Evolutionary conservation across 2,329 filamentous ascomycete species (phyloP).

Genomic region (Colletotrichum orbiculare): DNA sequence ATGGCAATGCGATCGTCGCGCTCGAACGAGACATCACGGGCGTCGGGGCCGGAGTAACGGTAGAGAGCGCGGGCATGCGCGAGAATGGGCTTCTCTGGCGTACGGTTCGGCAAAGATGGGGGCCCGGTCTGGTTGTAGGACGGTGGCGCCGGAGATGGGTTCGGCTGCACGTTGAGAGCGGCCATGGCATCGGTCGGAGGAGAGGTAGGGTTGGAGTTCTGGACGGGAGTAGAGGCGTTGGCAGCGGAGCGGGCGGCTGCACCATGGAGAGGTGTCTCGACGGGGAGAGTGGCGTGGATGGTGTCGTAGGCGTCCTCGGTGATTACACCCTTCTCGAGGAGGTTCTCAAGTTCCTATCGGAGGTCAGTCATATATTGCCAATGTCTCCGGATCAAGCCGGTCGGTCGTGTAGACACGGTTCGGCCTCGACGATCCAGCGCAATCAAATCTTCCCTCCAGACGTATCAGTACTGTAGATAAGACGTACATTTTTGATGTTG

Average conservation of each 20-base stretch:
- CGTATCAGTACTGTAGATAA: slow-evolving; percentile 3
- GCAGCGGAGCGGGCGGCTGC: slow-evolving; percentile 54
- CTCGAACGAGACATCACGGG: slow-evolving; percentile 83
- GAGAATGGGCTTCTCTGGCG: slow-evolving; percentile 66
- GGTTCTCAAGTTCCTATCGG: slow-evolving; percentile 87
- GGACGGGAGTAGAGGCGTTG: slow-evolving; percentile 46
- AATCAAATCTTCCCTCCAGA: not conserved
- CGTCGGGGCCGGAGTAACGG: slow-evolving; percentile 81
- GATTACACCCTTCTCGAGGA: slow-evolving; percentile 85
- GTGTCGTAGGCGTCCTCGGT: slow-evolving; percentile 78
- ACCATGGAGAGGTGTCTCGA: slow-evolving; percentile 70
- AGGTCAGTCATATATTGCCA: slow-evolving; percentile 15
- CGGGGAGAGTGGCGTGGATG: slow-evolving; percentile 80
- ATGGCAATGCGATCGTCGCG: slow-evolving; percentile 85
- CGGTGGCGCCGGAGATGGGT: slow-evolving; percentile 56
- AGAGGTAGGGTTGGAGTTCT: slow-evolving; percentile 41
- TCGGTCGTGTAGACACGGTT: slow-evolving; percentile 7
- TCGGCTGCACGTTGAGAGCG: slow-evolving; percentile 50
- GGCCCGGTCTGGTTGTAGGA: slow-evolving; percentile 62
- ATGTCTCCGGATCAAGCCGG: slow-evolving; percentile 12
- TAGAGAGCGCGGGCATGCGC: slow-evolving; percentile 85
- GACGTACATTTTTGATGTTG: slow-evolving; percentile 83
- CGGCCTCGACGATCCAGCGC: not conserved
- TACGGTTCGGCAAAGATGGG: slow-evolving; percentile 54
- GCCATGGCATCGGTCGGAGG: slow-evolving; percentile 54